Percentiles rank a stretch among this genome's conserved stretches.
These are phyloP conservation scores for Hanseniaspora pseudoguilliermondii DNA, from an alignment of 805 yeast genomes.

Conservation along the genomic window DNA sequence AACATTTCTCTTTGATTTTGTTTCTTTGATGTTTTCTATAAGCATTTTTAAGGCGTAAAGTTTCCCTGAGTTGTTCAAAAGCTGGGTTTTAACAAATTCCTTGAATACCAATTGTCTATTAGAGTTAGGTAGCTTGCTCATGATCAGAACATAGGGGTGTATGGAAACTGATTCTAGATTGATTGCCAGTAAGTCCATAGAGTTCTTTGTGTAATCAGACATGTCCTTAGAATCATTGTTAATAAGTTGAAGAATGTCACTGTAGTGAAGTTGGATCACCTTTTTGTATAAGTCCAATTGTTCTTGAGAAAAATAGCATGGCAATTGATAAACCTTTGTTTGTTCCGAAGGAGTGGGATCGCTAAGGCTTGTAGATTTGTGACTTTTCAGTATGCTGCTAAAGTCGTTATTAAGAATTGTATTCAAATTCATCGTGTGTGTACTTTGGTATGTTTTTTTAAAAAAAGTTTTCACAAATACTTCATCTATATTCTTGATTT, in stretches of 20 bases:
- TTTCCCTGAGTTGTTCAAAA: slow-evolving; percentile 3
- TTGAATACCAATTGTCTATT: slow-evolving; percentile 8
- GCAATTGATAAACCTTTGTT: slow-evolving; percentile 56
- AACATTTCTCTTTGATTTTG: background rate
- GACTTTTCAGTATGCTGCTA: background rate
- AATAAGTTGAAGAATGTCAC: slow-evolving; percentile 69
- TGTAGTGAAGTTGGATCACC: slow-evolving; percentile 79
- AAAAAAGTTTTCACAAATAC: background rate
- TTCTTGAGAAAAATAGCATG: slow-evolving; percentile 73
- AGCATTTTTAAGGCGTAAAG: background rate
- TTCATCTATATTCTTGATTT: no score
- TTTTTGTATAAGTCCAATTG: slow-evolving; percentile 86
- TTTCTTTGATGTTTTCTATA: slow-evolving; percentile 2
- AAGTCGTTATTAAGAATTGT: background rate
- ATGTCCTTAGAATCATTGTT: background rate
- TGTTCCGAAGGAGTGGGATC: slow-evolving; percentile 17
- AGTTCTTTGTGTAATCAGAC: slow-evolving; percentile 48
- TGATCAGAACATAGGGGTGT: slow-evolving; percentile 78
- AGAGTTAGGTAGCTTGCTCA: slow-evolving; percentile 75
- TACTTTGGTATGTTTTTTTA: background rate
- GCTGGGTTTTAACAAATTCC: slow-evolving; percentile 7
- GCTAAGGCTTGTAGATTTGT: background rate
- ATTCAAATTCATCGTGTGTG: background rate
- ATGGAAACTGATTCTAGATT: slow-evolving; percentile 72
- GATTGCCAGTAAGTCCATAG: slow-evolving; percentile 58